These are phyloP conservation scores for Emmonsiellopsis sp. DNA, from an alignment of 2,329 filamentous ascomycete species.

Conservation along the genomic window DNA sequence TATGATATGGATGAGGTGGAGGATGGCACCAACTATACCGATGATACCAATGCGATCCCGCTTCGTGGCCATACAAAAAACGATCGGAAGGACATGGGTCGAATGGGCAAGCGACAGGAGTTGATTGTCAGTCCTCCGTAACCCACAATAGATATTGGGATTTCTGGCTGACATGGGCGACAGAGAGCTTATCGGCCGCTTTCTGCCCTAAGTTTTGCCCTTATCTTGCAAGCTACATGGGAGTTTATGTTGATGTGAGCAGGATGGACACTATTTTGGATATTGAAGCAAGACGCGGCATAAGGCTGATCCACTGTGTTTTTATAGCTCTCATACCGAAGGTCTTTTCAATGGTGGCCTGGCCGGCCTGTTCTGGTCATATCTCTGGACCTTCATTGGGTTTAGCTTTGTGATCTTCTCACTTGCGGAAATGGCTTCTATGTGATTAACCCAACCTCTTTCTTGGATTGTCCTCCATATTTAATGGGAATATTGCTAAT, in stretches of 20 bases:
- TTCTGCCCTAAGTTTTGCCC: slow-evolving; percentile 26
- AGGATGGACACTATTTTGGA: not conserved
- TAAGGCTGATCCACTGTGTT: not conserved
- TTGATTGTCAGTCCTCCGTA: slow-evolving; percentile 17
- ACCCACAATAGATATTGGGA: not conserved
- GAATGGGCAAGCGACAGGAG: slow-evolving; percentile 26
- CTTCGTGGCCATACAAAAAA: slow-evolving; percentile 9
- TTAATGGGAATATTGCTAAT: not conserved
- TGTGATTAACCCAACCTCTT: slow-evolving; percentile 14
- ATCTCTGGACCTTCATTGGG: slow-evolving; percentile 49
- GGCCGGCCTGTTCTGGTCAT: slow-evolving; percentile 22
- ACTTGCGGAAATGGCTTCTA: slow-evolving; percentile 55
- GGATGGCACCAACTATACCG: slow-evolving; percentile 1
- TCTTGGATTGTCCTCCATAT: not conserved
- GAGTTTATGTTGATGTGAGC: slow-evolving; percentile 26
- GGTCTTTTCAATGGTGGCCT: slow-evolving; percentile 15
- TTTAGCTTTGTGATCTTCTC: slow-evolving; percentile 52
- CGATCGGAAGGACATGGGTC: slow-evolving; percentile 25
- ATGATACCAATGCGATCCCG: not conserved
- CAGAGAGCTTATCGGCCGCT: slow-evolving; percentile 26
- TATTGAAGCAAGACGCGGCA: not conserved
- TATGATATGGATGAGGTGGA: slow-evolving; percentile 5
- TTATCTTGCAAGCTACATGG: slow-evolving; percentile 28
- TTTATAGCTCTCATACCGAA: slow-evolving; percentile 16
- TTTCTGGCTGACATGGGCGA: not conserved